These are phyloP conservation scores for Aspergillus proliferans DNA, from an alignment of 2,329 filamentous ascomycete species.

Conservation along the genomic window DNA sequence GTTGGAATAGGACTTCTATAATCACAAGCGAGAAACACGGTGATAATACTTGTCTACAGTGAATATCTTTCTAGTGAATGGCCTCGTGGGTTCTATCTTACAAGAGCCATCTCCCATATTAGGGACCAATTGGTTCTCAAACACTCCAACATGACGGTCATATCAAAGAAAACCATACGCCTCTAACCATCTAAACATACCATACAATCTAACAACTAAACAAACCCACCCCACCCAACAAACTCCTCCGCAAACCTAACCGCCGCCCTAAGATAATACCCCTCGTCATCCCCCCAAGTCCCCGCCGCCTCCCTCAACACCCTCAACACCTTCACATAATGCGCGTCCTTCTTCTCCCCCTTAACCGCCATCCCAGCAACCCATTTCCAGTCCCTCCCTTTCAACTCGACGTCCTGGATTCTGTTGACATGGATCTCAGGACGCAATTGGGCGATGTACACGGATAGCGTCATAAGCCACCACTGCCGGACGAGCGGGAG, in stretches of 20 bases:
- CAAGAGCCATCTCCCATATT: too few species aligned
- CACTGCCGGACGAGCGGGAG: conserved; percentile 71
- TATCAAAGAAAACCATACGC: too few species aligned
- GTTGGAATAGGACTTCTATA: too few species aligned
- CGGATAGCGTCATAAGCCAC: conserved; percentile 75
- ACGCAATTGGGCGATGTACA: conserved; percentile 70
- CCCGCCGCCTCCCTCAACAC: conserved; percentile 38
- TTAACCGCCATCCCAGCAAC: conserved; percentile 66
- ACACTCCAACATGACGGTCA: too few species aligned
- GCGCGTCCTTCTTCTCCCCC: conserved; percentile 64
- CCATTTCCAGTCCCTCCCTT: conserved; percentile 67
- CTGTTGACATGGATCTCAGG: conserved; percentile 64
- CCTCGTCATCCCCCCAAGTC: conserved; percentile 41
- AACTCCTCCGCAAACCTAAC: conserved; percentile 46
- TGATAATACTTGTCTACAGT: too few species aligned
- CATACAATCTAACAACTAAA: conserved; percentile 6
- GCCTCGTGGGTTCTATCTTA: too few species aligned
- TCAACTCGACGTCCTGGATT: conserved; percentile 55
- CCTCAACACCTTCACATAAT: conserved; percentile 78
- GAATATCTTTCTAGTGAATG: too few species aligned
- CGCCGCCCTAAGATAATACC: conserved; percentile 45
- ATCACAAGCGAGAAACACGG: too few species aligned
- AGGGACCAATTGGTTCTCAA: too few species aligned
- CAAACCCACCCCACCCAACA: conserved; percentile 60
- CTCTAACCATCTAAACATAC: too few species aligned